Evolutionary conservation across 1,284 basidiomycete genomes (phyloP).

Genomic region (Vanrija pseudolonga): DNA sequence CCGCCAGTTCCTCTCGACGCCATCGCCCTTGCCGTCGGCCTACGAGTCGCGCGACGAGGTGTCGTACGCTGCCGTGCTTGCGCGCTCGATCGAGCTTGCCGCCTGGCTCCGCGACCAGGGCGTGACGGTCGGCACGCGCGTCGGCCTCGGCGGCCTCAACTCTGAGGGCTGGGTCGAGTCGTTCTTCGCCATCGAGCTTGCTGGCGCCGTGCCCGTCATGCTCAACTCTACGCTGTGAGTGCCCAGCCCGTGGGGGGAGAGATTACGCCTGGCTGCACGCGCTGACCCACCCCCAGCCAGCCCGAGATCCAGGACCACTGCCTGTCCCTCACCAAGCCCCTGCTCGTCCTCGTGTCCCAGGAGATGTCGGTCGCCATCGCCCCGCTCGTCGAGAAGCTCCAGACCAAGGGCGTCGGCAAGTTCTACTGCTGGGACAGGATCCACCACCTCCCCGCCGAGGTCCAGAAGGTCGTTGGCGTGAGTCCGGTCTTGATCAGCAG

Average conservation of each 20-base stretch:
- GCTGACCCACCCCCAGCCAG: background rate
- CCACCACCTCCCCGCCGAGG: background rate
- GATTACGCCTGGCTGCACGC: background rate
- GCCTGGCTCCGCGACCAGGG: conserved; percentile 32
- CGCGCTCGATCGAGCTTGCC: conserved; percentile 19
- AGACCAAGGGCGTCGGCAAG: background rate
- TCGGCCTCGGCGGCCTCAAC: conserved; percentile 37
- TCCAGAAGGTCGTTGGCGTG: conserved; percentile 11
- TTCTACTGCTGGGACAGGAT: background rate
- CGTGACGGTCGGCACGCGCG: conserved; percentile 23
- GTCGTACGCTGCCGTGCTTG: conserved; percentile 18
- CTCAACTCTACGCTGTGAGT: conserved; percentile 35
- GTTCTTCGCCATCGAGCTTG: conserved; percentile 33
- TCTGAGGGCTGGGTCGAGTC: conserved; percentile 23
- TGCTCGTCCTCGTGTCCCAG: conserved; percentile 20
- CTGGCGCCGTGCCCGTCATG: conserved; percentile 34
- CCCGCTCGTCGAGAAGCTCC: background rate
- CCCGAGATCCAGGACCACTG: conserved; percentile 19
- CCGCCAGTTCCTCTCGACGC: background rate
- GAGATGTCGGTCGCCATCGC: conserved; percentile 22
- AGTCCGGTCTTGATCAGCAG: no score
- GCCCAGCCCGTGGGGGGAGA: no score
- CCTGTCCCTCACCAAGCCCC: conserved; percentile 22
- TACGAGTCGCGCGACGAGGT: background rate
- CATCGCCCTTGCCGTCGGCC: conserved; percentile 1